Evolutionary conservation across 768 basidiomycete genomes (phyloP).

Genomic region (Boletus bicolor): DNA sequence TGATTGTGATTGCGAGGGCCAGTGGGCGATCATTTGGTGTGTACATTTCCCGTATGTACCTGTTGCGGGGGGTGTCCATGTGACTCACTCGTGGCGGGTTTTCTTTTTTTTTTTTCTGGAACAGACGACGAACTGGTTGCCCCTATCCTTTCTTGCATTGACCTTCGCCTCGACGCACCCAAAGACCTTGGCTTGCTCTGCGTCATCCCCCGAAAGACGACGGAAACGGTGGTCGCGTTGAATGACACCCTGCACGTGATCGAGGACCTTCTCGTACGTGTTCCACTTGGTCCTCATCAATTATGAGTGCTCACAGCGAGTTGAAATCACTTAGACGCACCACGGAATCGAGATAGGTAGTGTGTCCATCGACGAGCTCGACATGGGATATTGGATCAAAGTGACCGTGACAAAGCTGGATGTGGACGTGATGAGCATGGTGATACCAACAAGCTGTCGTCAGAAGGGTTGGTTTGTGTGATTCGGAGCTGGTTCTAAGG

Average conservation of each 20-base stretch:
- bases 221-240: background rate
- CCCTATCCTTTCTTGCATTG: conserved; percentile 8
- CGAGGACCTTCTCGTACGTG: conserved; percentile 11
- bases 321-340: background rate
- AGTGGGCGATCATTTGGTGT: conserved; percentile 12
- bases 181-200: conserved; percentile 16
- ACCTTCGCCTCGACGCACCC: conserved; percentile 1
- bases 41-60: background rate
- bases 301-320: background rate
- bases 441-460: background rate
- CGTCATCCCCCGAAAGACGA: conserved; percentile 2
- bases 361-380: conserved; percentile 4
- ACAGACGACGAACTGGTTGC: conserved; percentile 10
- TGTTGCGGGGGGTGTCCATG: no score
- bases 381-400: conserved; percentile 21
- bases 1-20: conserved; percentile 2
- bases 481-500: no score
- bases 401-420: background rate
- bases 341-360: background rate
- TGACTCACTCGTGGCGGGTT: background rate
- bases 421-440: background rate
- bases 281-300: background rate
- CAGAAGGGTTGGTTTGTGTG: no score
- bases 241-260: background rate
- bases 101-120: background rate